A percentile compares a stretch with the other conserved stretches of the same genome.
phyloP scores from a whole-genome alignment of 2,329 filamentous ascomycete genomes.

The Calonectria ilicicola region DNA sequence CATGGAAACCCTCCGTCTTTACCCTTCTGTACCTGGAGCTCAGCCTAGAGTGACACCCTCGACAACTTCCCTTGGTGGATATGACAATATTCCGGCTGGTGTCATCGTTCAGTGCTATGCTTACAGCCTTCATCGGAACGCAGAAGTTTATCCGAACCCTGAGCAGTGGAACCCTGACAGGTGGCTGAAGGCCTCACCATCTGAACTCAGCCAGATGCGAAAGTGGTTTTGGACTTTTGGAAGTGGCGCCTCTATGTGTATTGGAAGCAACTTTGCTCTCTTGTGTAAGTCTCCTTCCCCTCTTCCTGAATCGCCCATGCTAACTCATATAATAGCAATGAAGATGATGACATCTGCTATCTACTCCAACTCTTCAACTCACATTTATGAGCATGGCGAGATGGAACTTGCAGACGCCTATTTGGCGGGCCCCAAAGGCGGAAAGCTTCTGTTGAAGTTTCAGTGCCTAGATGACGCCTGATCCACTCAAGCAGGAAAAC shows the following conservation, averaged over 20 bases:
- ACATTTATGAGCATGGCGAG: not conserved
- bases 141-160: not conserved
- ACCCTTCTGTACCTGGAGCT: conserved; percentile 25
- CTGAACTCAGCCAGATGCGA: not conserved
- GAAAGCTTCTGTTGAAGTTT: not conserved
- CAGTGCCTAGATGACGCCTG: not conserved
- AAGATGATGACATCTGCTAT: not conserved
- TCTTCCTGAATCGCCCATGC: not conserved
- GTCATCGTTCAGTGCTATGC: conserved; percentile 23
- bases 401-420: conserved; percentile 1
- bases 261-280: conserved; percentile 22
- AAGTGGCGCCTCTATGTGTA: conserved; percentile 20
- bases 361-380: not conserved
- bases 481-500: no score
- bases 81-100: not conserved
- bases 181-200: not conserved
- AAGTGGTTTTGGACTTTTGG: conserved; percentile 25
- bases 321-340: not conserved
- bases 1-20: conserved; percentile 24
- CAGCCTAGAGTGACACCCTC: conserved; percentile 7
- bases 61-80: not conserved
- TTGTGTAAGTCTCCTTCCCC: not conserved
- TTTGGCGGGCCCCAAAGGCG: not conserved
- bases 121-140: conserved; percentile 3
- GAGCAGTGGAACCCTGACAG: not conserved